These are phyloP conservation scores for Dendrothele bispora DNA, from an alignment of 768 basidiomycete genomes.

Conservation along the genomic window DNA sequence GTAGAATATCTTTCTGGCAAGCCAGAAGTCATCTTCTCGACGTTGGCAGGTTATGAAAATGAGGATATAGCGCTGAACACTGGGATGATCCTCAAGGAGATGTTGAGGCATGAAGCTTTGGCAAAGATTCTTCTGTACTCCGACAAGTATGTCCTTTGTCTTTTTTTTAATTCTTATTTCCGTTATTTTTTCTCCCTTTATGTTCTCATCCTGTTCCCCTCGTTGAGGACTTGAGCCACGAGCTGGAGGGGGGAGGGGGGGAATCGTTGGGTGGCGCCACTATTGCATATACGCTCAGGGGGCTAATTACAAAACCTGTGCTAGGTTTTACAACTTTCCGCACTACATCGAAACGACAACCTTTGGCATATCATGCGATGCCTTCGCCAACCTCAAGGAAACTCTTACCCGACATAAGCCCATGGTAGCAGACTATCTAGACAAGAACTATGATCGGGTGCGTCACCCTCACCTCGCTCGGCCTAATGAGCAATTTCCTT, in stretches of 20 bases:
- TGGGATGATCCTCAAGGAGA: constrained; percentile 96
- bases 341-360: constrained; percentile 97
- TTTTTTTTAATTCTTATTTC: constrained; percentile 8
- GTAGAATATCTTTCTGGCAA: constrained; percentile 88
- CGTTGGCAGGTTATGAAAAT: constrained; percentile 90
- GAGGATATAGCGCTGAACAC: constrained; percentile 97
- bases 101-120: constrained; percentile 90
- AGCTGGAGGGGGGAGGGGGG: too few species aligned
- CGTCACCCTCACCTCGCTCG: constrained; percentile 22
- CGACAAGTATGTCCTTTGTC: constrained; percentile 72
- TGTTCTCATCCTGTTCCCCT: too few species aligned
- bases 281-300: too few species aligned
- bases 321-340: constrained; percentile 94
- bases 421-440: constrained; percentile 96
- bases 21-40: constrained; percentile 73
- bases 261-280: too few species aligned
- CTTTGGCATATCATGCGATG: constrained; percentile 97
- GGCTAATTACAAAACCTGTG: not conserved
- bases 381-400: constrained; percentile 97
- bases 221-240: too few species aligned
- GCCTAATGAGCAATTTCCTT: not conserved
- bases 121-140: constrained; percentile 89
- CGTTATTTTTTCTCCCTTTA: not conserved
- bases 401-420: constrained; percentile 95
- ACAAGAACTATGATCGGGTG: constrained; percentile 95